Percentiles rank a stretch among this genome's conserved stretches.
These are phyloP conservation scores for Lactarius hengduanensis DNA, from an alignment of 768 basidiomycete species.

Conservation along the genomic window DNA sequence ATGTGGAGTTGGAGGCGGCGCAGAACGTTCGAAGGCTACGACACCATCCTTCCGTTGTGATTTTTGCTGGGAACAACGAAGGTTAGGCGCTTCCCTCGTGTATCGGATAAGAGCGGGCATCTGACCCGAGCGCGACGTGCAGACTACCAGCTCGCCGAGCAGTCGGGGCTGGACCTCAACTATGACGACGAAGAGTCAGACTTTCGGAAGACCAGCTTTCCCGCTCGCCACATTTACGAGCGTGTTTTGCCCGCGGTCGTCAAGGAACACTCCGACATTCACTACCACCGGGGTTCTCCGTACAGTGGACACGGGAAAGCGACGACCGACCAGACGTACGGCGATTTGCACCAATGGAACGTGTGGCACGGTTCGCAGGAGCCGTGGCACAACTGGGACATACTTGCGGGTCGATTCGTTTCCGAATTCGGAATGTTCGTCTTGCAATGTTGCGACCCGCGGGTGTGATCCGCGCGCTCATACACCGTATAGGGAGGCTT, in stretches of 20 bases:
- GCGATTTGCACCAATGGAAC: slow-evolving; percentile 95
- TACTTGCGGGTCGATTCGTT: slow-evolving; percentile 85
- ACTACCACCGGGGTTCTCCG: slow-evolving; percentile 85
- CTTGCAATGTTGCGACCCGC: not conserved
- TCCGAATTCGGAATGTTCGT: slow-evolving; percentile 91
- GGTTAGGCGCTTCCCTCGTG: slow-evolving; percentile 36
- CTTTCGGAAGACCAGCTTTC: slow-evolving; percentile 83
- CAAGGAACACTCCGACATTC: slow-evolving; percentile 55
- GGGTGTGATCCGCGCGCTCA: not conserved
- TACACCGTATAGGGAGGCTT: slow-evolving; percentile 64
- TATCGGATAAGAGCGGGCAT: slow-evolving; percentile 22
- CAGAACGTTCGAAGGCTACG: slow-evolving; percentile 82
- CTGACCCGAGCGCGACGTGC: slow-evolving; percentile 1
- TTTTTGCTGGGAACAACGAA: slow-evolving; percentile 87
- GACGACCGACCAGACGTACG: slow-evolving; percentile 71
- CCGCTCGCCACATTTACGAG: slow-evolving; percentile 90
- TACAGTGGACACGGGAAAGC: slow-evolving; percentile 78
- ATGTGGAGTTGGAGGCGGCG: slow-evolving; percentile 74
- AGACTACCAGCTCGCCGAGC: slow-evolving; percentile 91
- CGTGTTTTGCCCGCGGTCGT: slow-evolving; percentile 77
- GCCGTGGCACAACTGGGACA: slow-evolving; percentile 94
- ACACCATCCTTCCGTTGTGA: slow-evolving; percentile 85
- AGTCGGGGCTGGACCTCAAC: slow-evolving; percentile 71
- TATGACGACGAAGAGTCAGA: slow-evolving; percentile 83
- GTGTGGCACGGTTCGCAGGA: slow-evolving; percentile 95